These are phyloP conservation scores for Chamaecrista fasciculata DNA, from an alignment of 306 rosid species.

Conservation along the genomic window DNA sequence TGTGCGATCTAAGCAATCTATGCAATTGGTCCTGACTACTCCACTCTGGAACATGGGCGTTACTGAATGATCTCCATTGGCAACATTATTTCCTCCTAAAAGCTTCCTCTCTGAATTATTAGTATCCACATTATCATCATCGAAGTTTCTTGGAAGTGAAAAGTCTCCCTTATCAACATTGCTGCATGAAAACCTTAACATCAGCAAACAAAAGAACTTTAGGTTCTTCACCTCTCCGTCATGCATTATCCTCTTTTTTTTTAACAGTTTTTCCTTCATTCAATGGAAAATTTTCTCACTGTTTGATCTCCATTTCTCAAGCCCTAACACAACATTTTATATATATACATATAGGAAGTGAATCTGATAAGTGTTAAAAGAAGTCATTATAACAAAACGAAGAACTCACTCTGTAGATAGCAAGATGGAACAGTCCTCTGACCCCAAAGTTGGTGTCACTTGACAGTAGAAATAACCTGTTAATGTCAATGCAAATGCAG, in stretches of 20 bases:
- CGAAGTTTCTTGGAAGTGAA: constrained; percentile 7
- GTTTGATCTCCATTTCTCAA: neutral
- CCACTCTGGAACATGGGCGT: constrained; percentile 60
- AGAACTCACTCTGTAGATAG: constrained; percentile 55
- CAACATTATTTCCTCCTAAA: constrained; percentile 36
- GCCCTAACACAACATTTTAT: neutral
- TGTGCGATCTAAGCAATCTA: constrained; percentile 88
- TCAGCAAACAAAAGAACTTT: constrained; percentile 10
- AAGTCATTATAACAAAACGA: neutral
- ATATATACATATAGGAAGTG: neutral
- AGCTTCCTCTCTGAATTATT: constrained; percentile 33
- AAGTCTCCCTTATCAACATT: constrained; percentile 21
- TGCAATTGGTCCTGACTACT: constrained; percentile 82
- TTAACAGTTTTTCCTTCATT: neutral
- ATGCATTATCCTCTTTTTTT: neutral
- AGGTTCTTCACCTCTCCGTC: constrained; percentile 6
- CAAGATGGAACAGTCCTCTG: constrained; percentile 32
- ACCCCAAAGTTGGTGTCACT: constrained; percentile 40
- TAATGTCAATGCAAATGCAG: constrained; percentile 56
- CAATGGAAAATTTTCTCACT: neutral
- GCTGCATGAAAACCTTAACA: constrained; percentile 21
- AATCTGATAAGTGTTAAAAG: neutral
- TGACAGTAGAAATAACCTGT: constrained; percentile 66
- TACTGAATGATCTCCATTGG: constrained; percentile 29
- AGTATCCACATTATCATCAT: constrained; percentile 33